Evolutionary conservation across 441 rosid genomes (phyloP).

Genomic region (Euphorbia schlechtendalii): DNA sequence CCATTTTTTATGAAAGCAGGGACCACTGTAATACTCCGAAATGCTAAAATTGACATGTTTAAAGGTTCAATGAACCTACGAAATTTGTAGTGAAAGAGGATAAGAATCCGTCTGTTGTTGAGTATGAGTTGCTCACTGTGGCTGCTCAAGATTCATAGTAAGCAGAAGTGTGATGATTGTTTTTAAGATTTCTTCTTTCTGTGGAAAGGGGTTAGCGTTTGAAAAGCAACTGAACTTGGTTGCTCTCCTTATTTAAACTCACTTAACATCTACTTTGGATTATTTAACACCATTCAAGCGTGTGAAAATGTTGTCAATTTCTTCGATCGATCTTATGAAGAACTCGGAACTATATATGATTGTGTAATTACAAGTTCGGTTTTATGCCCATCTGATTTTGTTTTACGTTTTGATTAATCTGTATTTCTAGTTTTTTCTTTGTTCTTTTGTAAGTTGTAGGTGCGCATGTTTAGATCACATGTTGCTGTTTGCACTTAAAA

Average conservation of each 20-base stretch:
- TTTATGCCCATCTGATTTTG: no score
- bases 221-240: conserved; percentile 5
- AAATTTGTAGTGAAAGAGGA: conserved; percentile 45
- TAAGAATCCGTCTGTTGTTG: conserved; percentile 61
- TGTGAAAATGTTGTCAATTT: conserved; percentile 8
- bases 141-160: conserved; percentile 15
- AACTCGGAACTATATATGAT: conserved; percentile 11
- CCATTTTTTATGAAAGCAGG: conserved; percentile 42
- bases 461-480: no score
- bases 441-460: no score
- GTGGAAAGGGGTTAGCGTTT: conserved; percentile 1
- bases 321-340: neutral
- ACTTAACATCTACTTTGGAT: conserved; percentile 15
- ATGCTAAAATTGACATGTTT: no score
- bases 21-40: conserved; percentile 52
- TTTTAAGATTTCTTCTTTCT: conserved; percentile 6
- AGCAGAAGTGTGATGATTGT: neutral
- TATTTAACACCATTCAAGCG: conserved; percentile 7
- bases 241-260: conserved; percentile 2
- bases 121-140: conserved; percentile 48
- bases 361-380: no score
- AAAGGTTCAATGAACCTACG: conserved; percentile 38
- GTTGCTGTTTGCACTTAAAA: no score
- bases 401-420: no score
- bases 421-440: no score